Conservation (phyloP, 2,329 filamentous ascomycete genomes). For the Hymenoscyphus fraxineus region DNA sequence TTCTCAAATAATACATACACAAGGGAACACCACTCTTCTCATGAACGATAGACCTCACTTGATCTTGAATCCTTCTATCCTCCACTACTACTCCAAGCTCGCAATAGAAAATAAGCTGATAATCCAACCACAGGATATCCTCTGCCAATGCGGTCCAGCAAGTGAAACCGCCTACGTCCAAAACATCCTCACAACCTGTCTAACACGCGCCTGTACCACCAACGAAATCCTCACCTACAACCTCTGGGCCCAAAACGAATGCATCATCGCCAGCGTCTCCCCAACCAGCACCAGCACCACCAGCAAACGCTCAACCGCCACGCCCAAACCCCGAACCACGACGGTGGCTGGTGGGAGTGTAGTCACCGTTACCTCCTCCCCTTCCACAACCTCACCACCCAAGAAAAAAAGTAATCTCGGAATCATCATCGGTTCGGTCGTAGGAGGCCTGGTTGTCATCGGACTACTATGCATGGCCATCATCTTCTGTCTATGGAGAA, state of each 20-base stretch:
- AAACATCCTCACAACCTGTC: slow-evolving; percentile 4
- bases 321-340: background rate
- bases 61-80: too few relatives aligned
- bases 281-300: background rate
- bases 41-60: too few relatives aligned
- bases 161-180: background rate
- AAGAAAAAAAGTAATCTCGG: background rate
- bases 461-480: background rate
- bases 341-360: background rate
- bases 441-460: background rate
- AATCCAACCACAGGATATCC: background rate
- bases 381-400: too few relatives aligned
- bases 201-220: background rate
- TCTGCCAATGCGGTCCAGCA: slow-evolving; percentile 8
- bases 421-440: background rate
- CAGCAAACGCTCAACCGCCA: background rate
- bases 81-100: too few relatives aligned
- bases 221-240: slow-evolving; percentile 2
- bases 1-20: background rate
- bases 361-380: background rate
- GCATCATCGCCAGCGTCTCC: background rate
- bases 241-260: background rate
- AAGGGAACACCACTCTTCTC: too few relatives aligned
- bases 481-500: slow-evolving; percentile 3
- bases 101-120: background rate